Evolutionary conservation across 2,329 filamentous ascomycete genomes (phyloP).

Genomic region (Fusarium newnesense): DNA sequence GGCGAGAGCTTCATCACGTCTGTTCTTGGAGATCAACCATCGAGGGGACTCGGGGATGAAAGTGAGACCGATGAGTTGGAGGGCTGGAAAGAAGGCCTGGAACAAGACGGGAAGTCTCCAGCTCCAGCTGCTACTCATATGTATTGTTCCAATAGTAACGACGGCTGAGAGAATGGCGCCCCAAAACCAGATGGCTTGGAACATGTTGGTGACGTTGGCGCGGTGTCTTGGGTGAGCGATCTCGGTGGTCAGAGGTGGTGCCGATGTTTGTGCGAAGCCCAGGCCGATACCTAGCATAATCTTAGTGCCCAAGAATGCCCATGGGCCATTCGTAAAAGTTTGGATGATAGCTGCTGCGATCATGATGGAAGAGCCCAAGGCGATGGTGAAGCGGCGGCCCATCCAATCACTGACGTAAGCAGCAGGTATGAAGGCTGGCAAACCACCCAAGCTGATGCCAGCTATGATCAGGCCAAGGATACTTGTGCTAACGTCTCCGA

Average conservation of each 20-base stretch:
- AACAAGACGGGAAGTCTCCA: conserved; percentile 29
- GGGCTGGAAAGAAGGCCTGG: conserved; percentile 9
- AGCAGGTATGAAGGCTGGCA: conserved; percentile 27
- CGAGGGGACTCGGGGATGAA: conserved; percentile 56
- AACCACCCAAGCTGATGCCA: conserved; percentile 32
- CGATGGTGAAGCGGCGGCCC: conserved; percentile 28
- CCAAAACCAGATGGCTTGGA: conserved; percentile 31
- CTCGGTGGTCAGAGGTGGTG: conserved; percentile 23
- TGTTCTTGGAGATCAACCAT: conserved; percentile 43
- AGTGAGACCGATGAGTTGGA: conserved; percentile 11
- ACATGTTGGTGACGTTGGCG: conserved; percentile 30
- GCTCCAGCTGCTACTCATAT: conserved; percentile 25
- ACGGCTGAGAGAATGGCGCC: conserved; percentile 25
- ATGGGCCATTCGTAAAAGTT: neutral
- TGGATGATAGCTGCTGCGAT: conserved; percentile 17
- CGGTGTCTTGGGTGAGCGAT: conserved; percentile 32
- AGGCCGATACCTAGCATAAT: conserved; percentile 31
- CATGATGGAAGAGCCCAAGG: conserved; percentile 22
- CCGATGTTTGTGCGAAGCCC: conserved; percentile 26
- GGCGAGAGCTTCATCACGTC: conserved; percentile 56
- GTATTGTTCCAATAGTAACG: conserved; percentile 23
- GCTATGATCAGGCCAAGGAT: conserved; percentile 32
- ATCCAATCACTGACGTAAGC: conserved; percentile 27
- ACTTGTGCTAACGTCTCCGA: conserved; percentile 22
- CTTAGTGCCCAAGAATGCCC: conserved; percentile 21